A percentile compares a stretch with the other conserved stretches of the same genome.
Conservation (phyloP, 257 asterid species). For the Ophiorrhiza pumila region DNA sequence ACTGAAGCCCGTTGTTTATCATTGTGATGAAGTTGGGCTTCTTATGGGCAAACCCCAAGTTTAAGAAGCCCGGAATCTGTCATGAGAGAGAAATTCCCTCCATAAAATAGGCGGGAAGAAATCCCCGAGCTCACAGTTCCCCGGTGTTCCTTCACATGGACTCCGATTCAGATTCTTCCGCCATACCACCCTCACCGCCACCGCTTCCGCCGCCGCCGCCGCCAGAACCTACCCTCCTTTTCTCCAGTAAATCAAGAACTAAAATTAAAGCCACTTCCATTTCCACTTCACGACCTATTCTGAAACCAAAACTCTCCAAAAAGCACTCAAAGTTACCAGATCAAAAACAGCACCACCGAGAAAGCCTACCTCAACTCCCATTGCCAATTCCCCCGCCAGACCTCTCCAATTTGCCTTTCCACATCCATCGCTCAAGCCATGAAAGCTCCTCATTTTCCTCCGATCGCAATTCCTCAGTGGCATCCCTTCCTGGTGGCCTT, state of each 20-base stretch:
- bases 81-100: neutral
- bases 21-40: no score
- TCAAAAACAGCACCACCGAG: constrained; percentile 4
- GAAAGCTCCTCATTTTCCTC: constrained; percentile 12
- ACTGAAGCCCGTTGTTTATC: no score
- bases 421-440: constrained; percentile 37
- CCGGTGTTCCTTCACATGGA: constrained; percentile 41
- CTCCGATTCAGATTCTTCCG: constrained; percentile 76
- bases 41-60: no score
- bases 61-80: no score
- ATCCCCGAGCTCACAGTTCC: neutral
- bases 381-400: constrained; percentile 17
- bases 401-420: constrained; percentile 36
- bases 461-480: constrained; percentile 21
- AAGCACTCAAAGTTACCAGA: constrained; percentile 27
- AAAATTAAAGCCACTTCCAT: constrained; percentile 29
- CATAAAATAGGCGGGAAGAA: constrained; percentile 27
- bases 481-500: constrained; percentile 46
- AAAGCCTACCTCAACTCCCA: constrained; percentile 7
- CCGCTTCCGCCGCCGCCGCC: constrained; percentile 15
- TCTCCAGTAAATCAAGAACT: constrained; percentile 39
- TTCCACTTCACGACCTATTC: constrained; percentile 58
- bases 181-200: constrained; percentile 59
- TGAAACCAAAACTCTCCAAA: constrained; percentile 51
- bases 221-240: constrained; percentile 24